Conservation (phyloP, 2,329 filamentous ascomycete species). For the Aschersonia sp. region DNA sequence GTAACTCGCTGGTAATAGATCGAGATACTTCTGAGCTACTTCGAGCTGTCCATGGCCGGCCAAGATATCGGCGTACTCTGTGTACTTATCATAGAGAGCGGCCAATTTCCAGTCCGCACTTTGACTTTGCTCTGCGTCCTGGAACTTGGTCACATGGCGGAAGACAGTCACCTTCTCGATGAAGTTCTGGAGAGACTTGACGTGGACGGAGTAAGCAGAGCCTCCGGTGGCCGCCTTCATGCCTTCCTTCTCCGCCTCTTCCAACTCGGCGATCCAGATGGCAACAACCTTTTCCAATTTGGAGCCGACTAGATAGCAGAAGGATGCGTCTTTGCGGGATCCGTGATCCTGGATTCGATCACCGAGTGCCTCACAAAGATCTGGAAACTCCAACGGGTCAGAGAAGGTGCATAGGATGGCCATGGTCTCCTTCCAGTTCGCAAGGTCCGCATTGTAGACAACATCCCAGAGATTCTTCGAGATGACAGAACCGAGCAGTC, state of each 20-base stretch:
- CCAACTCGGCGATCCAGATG: constrained; percentile 85
- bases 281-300: constrained; percentile 94
- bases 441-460: constrained; percentile 86
- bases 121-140: constrained; percentile 59
- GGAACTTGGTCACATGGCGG: constrained; percentile 83
- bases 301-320: constrained; percentile 91
- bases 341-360: constrained; percentile 74
- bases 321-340: constrained; percentile 76
- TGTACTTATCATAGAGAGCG: constrained; percentile 83
- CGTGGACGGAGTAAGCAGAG: constrained; percentile 84
- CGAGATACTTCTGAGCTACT: constrained; percentile 80
- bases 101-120: constrained; percentile 78
- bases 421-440: constrained; percentile 96
- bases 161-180: constrained; percentile 98
- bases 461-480: constrained; percentile 97
- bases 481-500: constrained; percentile 80
- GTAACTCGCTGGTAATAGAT: constrained; percentile 71
- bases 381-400: constrained; percentile 77
- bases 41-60: constrained; percentile 77
- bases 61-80: constrained; percentile 91
- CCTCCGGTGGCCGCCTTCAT: constrained; percentile 55
- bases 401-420: constrained; percentile 92
- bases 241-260: constrained; percentile 65
- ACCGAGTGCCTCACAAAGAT: constrained; percentile 87
- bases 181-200: constrained; percentile 74